These are phyloP conservation scores for Cyphellophora europaea DNA, from an alignment of 2,329 filamentous ascomycete genomes.

Conservation along the genomic window DNA sequence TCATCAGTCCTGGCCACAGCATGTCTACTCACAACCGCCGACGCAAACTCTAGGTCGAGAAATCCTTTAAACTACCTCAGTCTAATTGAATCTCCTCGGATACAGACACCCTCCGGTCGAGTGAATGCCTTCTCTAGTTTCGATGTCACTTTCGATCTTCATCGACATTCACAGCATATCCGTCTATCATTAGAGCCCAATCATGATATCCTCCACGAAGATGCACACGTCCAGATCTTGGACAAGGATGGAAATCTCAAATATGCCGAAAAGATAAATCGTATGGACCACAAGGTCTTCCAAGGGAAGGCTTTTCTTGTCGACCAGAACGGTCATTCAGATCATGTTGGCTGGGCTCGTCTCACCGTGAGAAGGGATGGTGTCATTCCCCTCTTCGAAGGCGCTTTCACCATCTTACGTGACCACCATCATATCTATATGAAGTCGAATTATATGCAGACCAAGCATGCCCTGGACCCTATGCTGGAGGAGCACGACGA, in stretches of 20 bases:
- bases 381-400: conserved; percentile 71
- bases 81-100: conserved; percentile 61
- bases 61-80: conserved; percentile 69
- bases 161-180: conserved; percentile 57
- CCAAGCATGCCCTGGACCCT: conserved; percentile 64
- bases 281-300: conserved; percentile 71
- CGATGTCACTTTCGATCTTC: conserved; percentile 71
- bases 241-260: conserved; percentile 60
- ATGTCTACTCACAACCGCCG: conserved; percentile 7
- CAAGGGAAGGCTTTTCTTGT: conserved; percentile 69
- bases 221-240: conserved; percentile 65
- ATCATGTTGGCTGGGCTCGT: conserved; percentile 76
- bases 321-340: conserved; percentile 58
- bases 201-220: conserved; percentile 73
- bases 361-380: conserved; percentile 73
- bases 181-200: conserved; percentile 81
- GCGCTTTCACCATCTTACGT: conserved; percentile 70
- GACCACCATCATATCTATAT: conserved; percentile 84
- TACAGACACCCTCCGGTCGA: conserved; percentile 69
- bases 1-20: conserved; percentile 9
- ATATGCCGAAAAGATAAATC: conserved; percentile 58
- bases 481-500: conserved; percentile 45
- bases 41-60: conserved; percentile 60
- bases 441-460: conserved; percentile 61
- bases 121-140: conserved; percentile 76